Percentiles rank a stretch among this genome's conserved stretches.
These are phyloP conservation scores for Phaeosphaeriaceae sp. DNA, from an alignment of 2,329 filamentous ascomycete species.

Conservation along the genomic window DNA sequence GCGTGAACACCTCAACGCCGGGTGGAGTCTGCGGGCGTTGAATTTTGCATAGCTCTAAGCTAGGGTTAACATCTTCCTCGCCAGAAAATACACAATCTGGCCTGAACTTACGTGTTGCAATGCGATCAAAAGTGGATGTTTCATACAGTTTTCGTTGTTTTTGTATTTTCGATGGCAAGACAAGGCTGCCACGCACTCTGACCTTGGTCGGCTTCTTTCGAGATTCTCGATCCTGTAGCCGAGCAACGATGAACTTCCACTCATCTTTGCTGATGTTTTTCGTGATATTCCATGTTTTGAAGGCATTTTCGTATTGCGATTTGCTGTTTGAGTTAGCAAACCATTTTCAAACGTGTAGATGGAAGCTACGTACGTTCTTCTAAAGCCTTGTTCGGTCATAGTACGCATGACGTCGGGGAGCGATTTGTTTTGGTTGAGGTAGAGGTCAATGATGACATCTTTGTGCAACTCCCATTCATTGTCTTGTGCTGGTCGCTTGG, in stretches of 20 bases:
- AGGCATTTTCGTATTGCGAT: slow-evolving; percentile 8
- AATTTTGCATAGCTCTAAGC: background rate
- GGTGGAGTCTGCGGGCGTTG: background rate
- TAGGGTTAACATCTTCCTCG: background rate
- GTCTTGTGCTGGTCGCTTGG: slow-evolving; percentile 8
- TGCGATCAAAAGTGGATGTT: background rate
- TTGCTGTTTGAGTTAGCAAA: slow-evolving; percentile 4
- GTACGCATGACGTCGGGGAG: slow-evolving; percentile 7
- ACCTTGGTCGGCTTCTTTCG: background rate
- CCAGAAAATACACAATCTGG: background rate
- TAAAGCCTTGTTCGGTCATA: slow-evolving; percentile 11
- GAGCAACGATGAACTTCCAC: slow-evolving; percentile 6
- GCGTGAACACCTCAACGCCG: slow-evolving; percentile 3
- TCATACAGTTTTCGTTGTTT: slow-evolving; percentile 8
- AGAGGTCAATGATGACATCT: slow-evolving; percentile 6
- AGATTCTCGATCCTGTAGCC: background rate
- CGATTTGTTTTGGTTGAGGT: slow-evolving; percentile 2
- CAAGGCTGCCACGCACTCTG: slow-evolving; percentile 1
- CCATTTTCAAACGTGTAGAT: background rate
- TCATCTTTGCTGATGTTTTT: slow-evolving; percentile 8
- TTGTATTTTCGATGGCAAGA: slow-evolving; percentile 4
- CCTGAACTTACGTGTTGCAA: background rate
- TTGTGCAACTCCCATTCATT: slow-evolving; percentile 9
- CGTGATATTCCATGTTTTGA: slow-evolving; percentile 7
- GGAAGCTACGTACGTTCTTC: slow-evolving; percentile 8